Base-by-base conservation (phyloP, 1,139 yeast genomes). In the Scheffersomyces cryptocercus region DNA sequence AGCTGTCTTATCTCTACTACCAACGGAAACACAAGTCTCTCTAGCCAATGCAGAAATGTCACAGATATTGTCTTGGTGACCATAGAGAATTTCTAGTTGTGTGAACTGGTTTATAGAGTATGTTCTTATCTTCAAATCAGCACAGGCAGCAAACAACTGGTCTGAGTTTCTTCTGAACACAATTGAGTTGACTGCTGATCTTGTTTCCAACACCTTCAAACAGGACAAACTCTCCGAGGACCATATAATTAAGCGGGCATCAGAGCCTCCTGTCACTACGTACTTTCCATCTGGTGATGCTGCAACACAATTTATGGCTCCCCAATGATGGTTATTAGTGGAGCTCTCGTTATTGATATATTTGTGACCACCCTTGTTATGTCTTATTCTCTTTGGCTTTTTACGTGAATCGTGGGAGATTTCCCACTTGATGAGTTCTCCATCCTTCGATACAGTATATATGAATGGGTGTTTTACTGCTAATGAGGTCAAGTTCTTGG, bases 1-100 rank as follows among this genome's bases (percentile, higher is more conserved):
- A 13, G 95, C 97, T 1, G 97, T 88, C 56, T 95, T 84, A 66
- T 93, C 99, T 57, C 99, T 80, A 4, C 95, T 77, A 15, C 99
- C 99, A 24, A 91, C 98, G 16, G 96, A 88, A 32, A 93, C 93
- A 73, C 99, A 93, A 41, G 97, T 82, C 61, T 93, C 98, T 64
- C 84, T 82, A 13, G 82, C 80, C 50, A 93, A 72, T 0, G 97
- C 87, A 20, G 90, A 71, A 44, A 93, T 84, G 58, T 85, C 97
- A 37, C 80, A 77, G 36, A 93, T 91, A 44, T 79, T 74, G 62
- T 95, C 99, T 68, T 95, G 98, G 64, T 93, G 99, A 1, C 99
- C 99, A 64, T 89, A 93, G 40, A 93, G 72, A 3, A 88, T 84
- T 68, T 93, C 99, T 58, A 91, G 76, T 63, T 89, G 96, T 11